These are phyloP conservation scores for Fusarium guadeloupense DNA, from an alignment of 2,329 filamentous ascomycete genomes.

Conservation along the genomic window DNA sequence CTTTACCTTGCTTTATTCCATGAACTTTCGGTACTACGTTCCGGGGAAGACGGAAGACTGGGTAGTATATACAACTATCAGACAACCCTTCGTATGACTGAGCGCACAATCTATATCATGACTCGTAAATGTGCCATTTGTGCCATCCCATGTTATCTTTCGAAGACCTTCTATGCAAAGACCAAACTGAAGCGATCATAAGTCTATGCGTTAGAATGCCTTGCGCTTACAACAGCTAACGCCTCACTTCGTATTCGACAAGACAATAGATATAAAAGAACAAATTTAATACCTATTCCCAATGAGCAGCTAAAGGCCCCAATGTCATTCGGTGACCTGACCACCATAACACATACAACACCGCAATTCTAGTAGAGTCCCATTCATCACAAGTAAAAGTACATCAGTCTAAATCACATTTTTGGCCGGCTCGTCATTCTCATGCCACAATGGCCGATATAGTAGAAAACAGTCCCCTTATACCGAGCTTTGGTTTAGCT, in stretches of 20 bases:
- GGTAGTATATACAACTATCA: slow-evolving; percentile 4
- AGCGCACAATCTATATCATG: background rate
- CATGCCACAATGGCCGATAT: background rate
- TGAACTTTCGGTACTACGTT: slow-evolving; percentile 3
- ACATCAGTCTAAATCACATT: slow-evolving; percentile 28
- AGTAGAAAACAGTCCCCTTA: background rate
- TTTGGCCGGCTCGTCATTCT: slow-evolving; percentile 7
- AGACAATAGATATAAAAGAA: background rate
- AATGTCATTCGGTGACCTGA: slow-evolving; percentile 4
- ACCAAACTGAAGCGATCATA: too few relatives aligned
- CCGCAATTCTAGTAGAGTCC: slow-evolving; percentile 16
- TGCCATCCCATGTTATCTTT: too few relatives aligned
- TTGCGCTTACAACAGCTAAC: background rate
- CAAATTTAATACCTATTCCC: slow-evolving; percentile 10
- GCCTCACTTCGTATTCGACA: slow-evolving; percentile 11
- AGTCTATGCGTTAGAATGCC: too few relatives aligned
- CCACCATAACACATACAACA: slow-evolving; percentile 14
- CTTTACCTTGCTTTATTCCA: slow-evolving; percentile 10
- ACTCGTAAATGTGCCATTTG: background rate
- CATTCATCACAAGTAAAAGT: slow-evolving; percentile 28
- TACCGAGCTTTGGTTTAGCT: slow-evolving; percentile 63
- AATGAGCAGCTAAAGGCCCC: slow-evolving; percentile 1
- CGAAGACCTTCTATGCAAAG: too few relatives aligned
- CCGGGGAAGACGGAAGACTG: slow-evolving; percentile 19
- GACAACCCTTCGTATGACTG: background rate